These are phyloP conservation scores for Dorcoceras hygrometricum DNA, from an alignment of 257 asterid genomes.

Conservation along the genomic window DNA sequence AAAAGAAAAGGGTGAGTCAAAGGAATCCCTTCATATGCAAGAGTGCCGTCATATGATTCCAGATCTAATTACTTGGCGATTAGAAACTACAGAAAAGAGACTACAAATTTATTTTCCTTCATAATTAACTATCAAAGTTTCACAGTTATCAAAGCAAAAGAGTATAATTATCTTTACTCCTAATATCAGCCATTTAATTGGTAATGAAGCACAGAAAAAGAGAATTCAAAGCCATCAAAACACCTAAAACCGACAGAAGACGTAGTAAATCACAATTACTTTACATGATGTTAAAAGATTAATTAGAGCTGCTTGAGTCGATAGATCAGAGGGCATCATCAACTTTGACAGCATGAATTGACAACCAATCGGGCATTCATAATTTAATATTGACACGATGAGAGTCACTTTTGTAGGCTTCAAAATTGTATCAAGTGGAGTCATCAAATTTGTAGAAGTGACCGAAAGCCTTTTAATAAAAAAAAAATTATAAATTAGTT, in stretches of 20 bases:
- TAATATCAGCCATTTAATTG: conserved; percentile 6
- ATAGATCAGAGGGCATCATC: background rate
- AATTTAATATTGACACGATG: background rate
- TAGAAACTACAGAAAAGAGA: background rate
- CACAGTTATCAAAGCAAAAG: background rate
- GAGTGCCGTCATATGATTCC: conserved; percentile 1
- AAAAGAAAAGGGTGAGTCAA: background rate
- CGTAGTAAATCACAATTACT: background rate
- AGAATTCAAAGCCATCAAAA: background rate
- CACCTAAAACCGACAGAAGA: background rate
- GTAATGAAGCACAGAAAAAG: background rate
- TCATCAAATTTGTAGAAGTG: no score
- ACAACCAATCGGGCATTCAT: background rate
- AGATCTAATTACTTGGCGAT: conserved; percentile 5
- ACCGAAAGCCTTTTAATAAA: background rate
- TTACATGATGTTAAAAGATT: background rate
- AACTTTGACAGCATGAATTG: background rate
- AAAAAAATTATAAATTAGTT: no score
- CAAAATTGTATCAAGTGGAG: no score
- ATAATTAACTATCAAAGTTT: background rate
- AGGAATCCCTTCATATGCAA: background rate
- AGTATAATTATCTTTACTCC: conserved; percentile 1
- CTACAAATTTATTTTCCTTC: background rate
- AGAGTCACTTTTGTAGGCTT: background rate
- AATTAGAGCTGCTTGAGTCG: background rate